These are phyloP conservation scores for Oryza punctata DNA, from an alignment of 176 grass and related monocot genomes.

Conservation along the genomic window DNA sequence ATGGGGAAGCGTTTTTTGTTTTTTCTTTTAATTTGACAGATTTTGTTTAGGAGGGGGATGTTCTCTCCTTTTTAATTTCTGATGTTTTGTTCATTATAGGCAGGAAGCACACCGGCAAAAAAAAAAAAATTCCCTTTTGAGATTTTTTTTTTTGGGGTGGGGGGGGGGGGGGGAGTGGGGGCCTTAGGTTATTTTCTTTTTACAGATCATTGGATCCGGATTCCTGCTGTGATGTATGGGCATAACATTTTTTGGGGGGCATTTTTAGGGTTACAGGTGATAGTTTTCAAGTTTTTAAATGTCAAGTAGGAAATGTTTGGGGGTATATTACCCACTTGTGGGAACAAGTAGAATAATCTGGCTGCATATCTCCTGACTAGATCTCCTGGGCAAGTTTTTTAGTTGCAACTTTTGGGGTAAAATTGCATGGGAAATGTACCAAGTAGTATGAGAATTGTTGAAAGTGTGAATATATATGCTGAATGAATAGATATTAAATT, in stretches of 20 bases:
- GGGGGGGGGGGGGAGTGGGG: too few species aligned
- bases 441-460: too few species aligned
- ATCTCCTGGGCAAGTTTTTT: not conserved
- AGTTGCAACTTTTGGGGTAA: not conserved
- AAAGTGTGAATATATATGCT: not conserved
- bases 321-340: not conserved
- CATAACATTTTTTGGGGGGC: not conserved
- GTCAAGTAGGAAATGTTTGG: not conserved
- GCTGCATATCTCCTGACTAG: not conserved
- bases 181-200: not conserved
- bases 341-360: not conserved
- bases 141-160: too few species aligned
- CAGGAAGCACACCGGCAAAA: slow-evolving; percentile 26
- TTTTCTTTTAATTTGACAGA: slow-evolving; percentile 10
- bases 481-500: not conserved
- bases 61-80: not conserved
- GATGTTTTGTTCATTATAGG: not conserved
- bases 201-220: slow-evolving; percentile 51
- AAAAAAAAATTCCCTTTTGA: slow-evolving; percentile 15
- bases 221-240: slow-evolving; percentile 27
- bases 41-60: slow-evolving; percentile 36
- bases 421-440: not conserved
- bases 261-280: slow-evolving; percentile 13
- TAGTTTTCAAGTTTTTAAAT: not conserved
- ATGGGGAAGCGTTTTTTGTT: not conserved